phyloP scores from a whole-genome alignment of 768 basidiomycete genomes.

The Phaffia tasmanica region DNA sequence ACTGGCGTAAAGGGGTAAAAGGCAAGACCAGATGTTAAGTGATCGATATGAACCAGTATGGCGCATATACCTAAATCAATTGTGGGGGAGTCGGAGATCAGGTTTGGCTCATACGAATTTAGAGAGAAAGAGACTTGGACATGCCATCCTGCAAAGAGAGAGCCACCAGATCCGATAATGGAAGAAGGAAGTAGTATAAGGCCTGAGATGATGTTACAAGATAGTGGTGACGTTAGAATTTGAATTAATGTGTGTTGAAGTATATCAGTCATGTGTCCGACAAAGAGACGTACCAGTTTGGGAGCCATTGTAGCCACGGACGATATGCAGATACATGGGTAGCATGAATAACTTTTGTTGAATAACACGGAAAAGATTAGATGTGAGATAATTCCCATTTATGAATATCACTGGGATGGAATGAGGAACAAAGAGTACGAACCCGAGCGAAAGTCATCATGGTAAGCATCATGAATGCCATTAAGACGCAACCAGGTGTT shows the following conservation, averaged over 20 bases:
- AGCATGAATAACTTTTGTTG: conserved; percentile 31
- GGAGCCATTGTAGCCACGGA: conserved; percentile 30
- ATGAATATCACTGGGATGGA: neutral
- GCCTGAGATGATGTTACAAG: neutral
- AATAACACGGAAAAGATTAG: neutral
- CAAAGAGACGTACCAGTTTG: conserved; percentile 30
- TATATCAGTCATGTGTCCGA: neutral
- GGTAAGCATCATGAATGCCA: conserved; percentile 28
- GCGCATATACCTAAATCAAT: conserved; percentile 9
- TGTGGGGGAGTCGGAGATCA: neutral
- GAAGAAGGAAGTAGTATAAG: conserved; percentile 23
- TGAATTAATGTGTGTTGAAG: neutral
- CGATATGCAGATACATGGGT: conserved; percentile 33
- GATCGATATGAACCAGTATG: conserved; percentile 31
- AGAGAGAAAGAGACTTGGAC: conserved; percentile 26
- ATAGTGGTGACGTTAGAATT: neutral
- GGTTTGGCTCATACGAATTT: neutral
- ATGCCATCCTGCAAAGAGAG: conserved; percentile 33
- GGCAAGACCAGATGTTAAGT: conserved; percentile 29
- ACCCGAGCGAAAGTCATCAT: conserved; percentile 31
- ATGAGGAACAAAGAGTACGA: conserved; percentile 5
- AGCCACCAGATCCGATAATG: conserved; percentile 29
- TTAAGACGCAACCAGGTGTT: conserved; percentile 29
- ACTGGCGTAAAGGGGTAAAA: conserved; percentile 30
- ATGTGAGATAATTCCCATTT: neutral